These are phyloP conservation scores for Orbilia oligospora DNA, from an alignment of 2,329 filamentous ascomycete genomes.

Conservation along the genomic window DNA sequence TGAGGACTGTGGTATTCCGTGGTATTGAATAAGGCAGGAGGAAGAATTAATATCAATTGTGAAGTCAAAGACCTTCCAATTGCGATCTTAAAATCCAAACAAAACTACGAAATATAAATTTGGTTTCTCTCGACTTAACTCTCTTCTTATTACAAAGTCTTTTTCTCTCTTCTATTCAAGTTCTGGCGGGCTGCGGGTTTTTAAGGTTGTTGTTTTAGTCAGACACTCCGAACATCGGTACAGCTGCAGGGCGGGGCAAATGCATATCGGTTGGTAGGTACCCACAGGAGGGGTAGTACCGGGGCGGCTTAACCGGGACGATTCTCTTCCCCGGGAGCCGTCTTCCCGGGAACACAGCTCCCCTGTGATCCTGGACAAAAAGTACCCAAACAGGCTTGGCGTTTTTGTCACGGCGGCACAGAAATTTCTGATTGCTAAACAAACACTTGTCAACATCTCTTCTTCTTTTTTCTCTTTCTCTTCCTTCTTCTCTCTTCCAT, in stretches of 20 bases:
- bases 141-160: no score
- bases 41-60: background rate
- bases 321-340: no score
- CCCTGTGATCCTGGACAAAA: background rate
- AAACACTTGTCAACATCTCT: slow-evolving; percentile 61
- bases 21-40: slow-evolving; percentile 7
- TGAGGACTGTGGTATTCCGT: slow-evolving; percentile 36
- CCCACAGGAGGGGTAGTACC: no score
- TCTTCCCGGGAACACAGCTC: no score
- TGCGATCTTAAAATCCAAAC: slow-evolving; percentile 28
- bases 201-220: slow-evolving; percentile 25
- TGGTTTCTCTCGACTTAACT: background rate
- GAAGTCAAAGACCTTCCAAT: slow-evolving; percentile 34
- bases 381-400: slow-evolving; percentile 2
- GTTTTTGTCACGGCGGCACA: slow-evolving; percentile 38
- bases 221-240: slow-evolving; percentile 41
- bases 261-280: background rate
- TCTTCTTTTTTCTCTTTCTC: slow-evolving; percentile 10
- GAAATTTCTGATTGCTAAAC: slow-evolving; percentile 51
- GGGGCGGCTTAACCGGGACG: no score
- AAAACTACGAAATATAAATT: slow-evolving; percentile 16
- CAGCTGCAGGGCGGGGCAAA: slow-evolving; percentile 3
- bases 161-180: background rate
- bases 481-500: slow-evolving; percentile 11
- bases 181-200: slow-evolving; percentile 19